A percentile compares a stretch with the other conserved stretches of the same genome.
These are phyloP conservation scores for Leccinum fibrillosum DNA, from an alignment of 768 basidiomycete genomes.

Conservation along the genomic window DNA sequence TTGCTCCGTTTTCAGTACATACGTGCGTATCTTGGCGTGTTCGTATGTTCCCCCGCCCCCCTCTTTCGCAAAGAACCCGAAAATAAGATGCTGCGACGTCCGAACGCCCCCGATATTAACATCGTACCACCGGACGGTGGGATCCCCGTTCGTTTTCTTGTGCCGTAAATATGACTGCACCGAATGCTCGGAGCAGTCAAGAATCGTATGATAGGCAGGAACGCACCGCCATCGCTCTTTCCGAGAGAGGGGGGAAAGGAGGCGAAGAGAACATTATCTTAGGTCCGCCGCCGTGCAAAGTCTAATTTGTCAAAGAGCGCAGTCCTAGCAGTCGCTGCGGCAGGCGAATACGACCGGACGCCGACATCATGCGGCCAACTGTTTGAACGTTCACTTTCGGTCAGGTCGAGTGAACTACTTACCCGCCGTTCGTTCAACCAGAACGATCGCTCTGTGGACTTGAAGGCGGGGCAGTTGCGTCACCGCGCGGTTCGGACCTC, in stretches of 20 bases:
- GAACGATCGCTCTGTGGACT: background rate
- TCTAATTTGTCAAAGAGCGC: constrained; percentile 5
- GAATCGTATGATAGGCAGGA: background rate
- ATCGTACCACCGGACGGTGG: background rate
- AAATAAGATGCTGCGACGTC: background rate
- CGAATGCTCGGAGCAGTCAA: background rate
- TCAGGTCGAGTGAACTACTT: background rate
- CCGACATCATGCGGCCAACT: background rate
- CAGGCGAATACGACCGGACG: background rate
- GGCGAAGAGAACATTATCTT: background rate
- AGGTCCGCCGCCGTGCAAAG: constrained; percentile 1
- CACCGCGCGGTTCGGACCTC: background rate
- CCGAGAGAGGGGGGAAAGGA: background rate
- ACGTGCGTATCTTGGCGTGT: background rate
- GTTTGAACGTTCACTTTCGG: background rate
- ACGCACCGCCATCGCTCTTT: background rate
- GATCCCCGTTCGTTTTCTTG: background rate
- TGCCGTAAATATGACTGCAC: background rate
- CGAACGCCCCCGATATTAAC: background rate
- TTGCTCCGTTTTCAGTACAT: background rate
- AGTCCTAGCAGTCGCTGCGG: background rate
- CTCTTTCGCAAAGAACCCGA: background rate
- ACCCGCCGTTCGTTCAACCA: background rate
- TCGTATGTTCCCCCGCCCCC: background rate
- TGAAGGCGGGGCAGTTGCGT: background rate